Percentiles rank a stretch among this genome's conserved stretches.
Evolutionary conservation across 805 yeast species (phyloP).

Genomic region (Starmerella bacillaris): DNA sequence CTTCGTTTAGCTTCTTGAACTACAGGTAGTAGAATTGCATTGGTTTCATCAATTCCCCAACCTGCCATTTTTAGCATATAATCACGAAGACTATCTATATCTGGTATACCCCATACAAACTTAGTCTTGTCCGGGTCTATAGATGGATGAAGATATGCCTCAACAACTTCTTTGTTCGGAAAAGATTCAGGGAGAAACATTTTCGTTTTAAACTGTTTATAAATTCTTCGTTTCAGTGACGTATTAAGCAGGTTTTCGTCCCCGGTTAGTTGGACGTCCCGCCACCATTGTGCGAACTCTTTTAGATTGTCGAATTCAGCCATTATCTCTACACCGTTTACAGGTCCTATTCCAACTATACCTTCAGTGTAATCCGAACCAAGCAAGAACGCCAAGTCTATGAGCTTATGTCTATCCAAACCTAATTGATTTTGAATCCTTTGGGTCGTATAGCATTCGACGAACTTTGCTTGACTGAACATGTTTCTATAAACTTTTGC

Average conservation of each 20-base stretch:
- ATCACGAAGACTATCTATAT: constrained; percentile 56
- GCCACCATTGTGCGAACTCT: constrained; percentile 41
- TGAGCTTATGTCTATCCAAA: constrained; percentile 41
- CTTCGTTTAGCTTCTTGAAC: constrained; percentile 51
- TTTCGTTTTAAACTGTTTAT: constrained; percentile 42
- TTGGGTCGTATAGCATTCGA: constrained; percentile 54
- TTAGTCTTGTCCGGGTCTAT: constrained; percentile 65
- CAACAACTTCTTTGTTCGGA: constrained; percentile 49
- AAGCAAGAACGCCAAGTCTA: constrained; percentile 62
- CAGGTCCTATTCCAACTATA: constrained; percentile 84
- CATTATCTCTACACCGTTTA: constrained; percentile 69
- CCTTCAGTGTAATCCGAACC: constrained; percentile 97
- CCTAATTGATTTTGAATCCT: constrained; percentile 51
- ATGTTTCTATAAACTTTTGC: constrained; percentile 64
- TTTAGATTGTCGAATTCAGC: constrained; percentile 53
- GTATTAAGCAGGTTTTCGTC: constrained; percentile 24
- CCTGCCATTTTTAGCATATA: constrained; percentile 55
- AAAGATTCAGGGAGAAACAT: constrained; percentile 41
- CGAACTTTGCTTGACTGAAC: constrained; percentile 85
- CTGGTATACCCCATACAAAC: constrained; percentile 83
- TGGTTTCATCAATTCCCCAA: constrained; percentile 62
- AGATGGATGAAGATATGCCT: constrained; percentile 64
- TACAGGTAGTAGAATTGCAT: constrained; percentile 71
- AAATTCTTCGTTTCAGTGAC: constrained; percentile 30
- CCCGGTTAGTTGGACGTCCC: constrained; percentile 26